These are phyloP conservation scores for Populus tremula DNA, from an alignment of 345 rosid species.

Conservation along the genomic window DNA sequence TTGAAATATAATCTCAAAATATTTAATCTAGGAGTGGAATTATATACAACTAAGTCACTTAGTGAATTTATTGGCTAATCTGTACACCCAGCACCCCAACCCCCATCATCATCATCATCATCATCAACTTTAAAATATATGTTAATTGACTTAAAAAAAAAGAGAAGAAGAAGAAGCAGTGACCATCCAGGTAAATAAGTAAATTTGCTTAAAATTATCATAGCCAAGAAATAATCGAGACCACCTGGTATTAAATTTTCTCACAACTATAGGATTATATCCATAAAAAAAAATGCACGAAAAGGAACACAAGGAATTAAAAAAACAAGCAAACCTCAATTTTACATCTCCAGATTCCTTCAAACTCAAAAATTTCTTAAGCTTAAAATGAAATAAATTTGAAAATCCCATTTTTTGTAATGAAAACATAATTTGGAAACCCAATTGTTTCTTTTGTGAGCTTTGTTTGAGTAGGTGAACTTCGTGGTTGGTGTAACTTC, in stretches of 20 bases:
- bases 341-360: background rate
- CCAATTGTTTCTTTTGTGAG: background rate
- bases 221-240: background rate
- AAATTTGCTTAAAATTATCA: background rate
- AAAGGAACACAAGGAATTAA: background rate
- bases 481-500: background rate
- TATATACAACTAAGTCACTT: background rate
- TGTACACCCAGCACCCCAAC: background rate
- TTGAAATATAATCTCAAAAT: background rate
- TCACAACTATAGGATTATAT: background rate
- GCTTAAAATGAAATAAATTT: background rate
- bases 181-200: background rate
- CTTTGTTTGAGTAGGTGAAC: background rate
- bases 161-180: background rate
- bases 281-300: background rate
- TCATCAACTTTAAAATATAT: no score
- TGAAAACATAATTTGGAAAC: no score
- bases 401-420: no score
- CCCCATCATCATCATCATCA: background rate
- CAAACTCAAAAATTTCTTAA: background rate
- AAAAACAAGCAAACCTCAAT: background rate
- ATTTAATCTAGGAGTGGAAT: background rate
- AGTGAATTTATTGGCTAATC: background rate
- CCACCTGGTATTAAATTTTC: background rate
- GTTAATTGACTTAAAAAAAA: background rate